Base-by-base conservation (phyloP, 225 moss, liverwort and hornwort genomes). In the Pleurozium schreberi region DNA sequence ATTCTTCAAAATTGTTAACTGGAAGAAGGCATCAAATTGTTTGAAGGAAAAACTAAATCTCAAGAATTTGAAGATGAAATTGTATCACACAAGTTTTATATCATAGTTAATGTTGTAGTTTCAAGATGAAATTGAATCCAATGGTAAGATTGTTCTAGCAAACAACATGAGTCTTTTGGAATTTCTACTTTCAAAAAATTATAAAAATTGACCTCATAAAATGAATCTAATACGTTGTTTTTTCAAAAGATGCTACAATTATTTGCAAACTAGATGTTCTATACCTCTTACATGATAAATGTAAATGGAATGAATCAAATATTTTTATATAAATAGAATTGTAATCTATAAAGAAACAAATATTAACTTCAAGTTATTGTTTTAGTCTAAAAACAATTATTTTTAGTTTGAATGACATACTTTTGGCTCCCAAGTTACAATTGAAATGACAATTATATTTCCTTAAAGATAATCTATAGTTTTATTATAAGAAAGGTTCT, bases 361-460 rank as follows among this genome's bases (percentile, higher is more conserved):
- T 45, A 18, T 45, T 6, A 71, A 28, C 10, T 28, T 45, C 1
- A 17, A 26, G 5, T 43, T 71, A 0, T 43, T 16, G 9, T 28
- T 73, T 42, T 45, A 45, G 6, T 0, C 0, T 11, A 18, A 0
- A 7, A 30, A 45, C 0, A 1, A 18, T 0, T 47, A 47, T 4
- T 42, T n/a, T 70, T 42, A 25, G 5, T 14, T 70, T 42, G 5
- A 13, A 70, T 42, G 25, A 42, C 1, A 42, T 31, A 7, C 2
- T 49, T 49, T 47, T 31, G 1, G 3, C 47, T n/a, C n/a, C 7
- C 0, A 0, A 3, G 0, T 9, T 18, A 45, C 1, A 0, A 17
- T 45, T 30, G 3, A 73, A 73, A 73, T 45, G 18, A 73, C 23
- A 45, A 28, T 28, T 8, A 28, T 73, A 45, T 6, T 45, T 0